These are phyloP conservation scores for Candida dendrica DNA, from an alignment of 805 yeast species.

Conservation along the genomic window DNA sequence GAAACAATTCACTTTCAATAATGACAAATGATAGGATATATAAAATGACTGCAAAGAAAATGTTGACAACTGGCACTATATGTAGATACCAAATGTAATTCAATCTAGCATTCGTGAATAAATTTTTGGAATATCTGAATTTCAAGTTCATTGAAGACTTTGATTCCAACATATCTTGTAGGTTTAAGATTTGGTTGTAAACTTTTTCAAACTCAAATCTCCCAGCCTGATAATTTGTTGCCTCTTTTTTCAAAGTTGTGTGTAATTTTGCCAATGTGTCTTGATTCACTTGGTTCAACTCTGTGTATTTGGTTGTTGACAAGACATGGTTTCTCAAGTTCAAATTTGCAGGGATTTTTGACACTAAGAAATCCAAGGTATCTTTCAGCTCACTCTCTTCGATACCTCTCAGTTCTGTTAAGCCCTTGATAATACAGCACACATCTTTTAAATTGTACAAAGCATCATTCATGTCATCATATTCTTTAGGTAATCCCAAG, in stretches of 20 bases:
- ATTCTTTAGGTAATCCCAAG: conserved; percentile 45
- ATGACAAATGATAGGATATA: conserved; percentile 42
- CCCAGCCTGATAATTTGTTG: conserved; percentile 45
- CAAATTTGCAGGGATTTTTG: conserved; percentile 10
- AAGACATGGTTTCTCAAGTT: conserved; percentile 18
- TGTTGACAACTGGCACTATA: conserved; percentile 38
- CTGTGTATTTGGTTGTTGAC: conserved; percentile 16
- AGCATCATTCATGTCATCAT: conserved; percentile 59
- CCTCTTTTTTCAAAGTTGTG: conserved; percentile 42
- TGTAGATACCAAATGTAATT: conserved; percentile 35
- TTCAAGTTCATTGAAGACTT: conserved; percentile 22
- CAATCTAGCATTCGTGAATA: conserved; percentile 31
- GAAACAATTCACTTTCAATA: conserved; percentile 69
- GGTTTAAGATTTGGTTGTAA: conserved; percentile 38
- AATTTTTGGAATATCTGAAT: conserved; percentile 21
- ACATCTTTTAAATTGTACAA: conserved; percentile 56
- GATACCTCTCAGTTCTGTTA: neutral
- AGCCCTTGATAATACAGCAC: conserved; percentile 39
- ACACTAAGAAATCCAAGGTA: conserved; percentile 8
- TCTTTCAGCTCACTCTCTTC: conserved; percentile 11
- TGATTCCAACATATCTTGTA: conserved; percentile 54
- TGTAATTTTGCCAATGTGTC: conserved; percentile 45
- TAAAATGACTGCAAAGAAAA: conserved; percentile 36
- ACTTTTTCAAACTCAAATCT: conserved; percentile 49
- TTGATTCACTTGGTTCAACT: conserved; percentile 22